A percentile compares a stretch with the other conserved stretches of the same genome.
phyloP scores from a whole-genome alignment of 2,329 filamentous ascomycete genomes.

The Colletotrichum melonis region DNA sequence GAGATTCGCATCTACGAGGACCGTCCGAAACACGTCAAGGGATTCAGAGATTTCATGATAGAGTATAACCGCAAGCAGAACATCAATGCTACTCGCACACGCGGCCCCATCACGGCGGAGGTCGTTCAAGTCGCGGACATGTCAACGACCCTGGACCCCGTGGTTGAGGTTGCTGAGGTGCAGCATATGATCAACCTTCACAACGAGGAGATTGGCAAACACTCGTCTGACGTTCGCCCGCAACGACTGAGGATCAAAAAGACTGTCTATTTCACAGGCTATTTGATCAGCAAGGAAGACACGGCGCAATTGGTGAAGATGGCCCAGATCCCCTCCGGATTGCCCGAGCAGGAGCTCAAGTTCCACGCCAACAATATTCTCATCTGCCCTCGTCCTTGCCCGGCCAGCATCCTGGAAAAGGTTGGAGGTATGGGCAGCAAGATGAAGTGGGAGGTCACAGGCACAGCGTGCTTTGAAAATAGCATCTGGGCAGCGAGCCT shows the following conservation, averaged over 20 bases:
- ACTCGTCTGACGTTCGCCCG: slow-evolving; percentile 48
- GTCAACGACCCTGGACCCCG: slow-evolving; percentile 78
- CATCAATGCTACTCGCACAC: slow-evolving; percentile 55
- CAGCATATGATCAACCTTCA: slow-evolving; percentile 91
- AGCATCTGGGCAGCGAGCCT: slow-evolving; percentile 89
- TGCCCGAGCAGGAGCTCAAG: slow-evolving; percentile 78
- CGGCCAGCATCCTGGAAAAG: slow-evolving; percentile 79
- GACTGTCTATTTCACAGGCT: slow-evolving; percentile 91
- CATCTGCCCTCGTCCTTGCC: slow-evolving; percentile 83
- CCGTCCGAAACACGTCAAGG: slow-evolving; percentile 75
- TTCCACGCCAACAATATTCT: slow-evolving; percentile 90
- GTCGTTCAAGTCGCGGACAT: slow-evolving; percentile 88
- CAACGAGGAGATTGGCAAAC: slow-evolving; percentile 68
- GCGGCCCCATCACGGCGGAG: slow-evolving; percentile 78
- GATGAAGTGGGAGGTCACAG: slow-evolving; percentile 86
- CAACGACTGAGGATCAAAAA: slow-evolving; percentile 79
- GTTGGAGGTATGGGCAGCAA: slow-evolving; percentile 89
- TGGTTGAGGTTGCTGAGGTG: slow-evolving; percentile 83
- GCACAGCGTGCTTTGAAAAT: slow-evolving; percentile 79
- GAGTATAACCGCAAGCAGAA: slow-evolving; percentile 75
- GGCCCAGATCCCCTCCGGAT: slow-evolving; percentile 70
- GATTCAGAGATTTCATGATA: slow-evolving; percentile 86
- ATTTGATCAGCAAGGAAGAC: slow-evolving; percentile 81
- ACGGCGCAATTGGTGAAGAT: slow-evolving; percentile 78
- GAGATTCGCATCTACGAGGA: slow-evolving; percentile 84